Percentiles rank a stretch among this genome's conserved stretches.
Evolutionary conservation across 1,284 basidiomycete species (phyloP).

Genomic region (Trametes hirsuta): DNA sequence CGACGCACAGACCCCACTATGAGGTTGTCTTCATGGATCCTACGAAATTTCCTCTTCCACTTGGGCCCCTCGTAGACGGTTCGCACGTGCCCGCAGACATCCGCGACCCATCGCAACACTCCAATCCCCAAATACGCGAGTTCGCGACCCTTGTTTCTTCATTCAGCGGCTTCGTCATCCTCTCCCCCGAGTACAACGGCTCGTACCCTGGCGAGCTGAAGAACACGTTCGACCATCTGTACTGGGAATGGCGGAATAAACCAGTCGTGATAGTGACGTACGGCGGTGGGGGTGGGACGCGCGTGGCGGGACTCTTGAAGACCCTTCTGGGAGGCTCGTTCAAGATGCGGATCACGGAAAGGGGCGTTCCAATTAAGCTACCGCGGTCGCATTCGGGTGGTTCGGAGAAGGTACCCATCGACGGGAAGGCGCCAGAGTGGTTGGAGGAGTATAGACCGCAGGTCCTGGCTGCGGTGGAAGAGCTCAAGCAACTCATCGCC

Average conservation of each 20-base stretch:
- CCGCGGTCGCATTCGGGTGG: conserved; percentile 26
- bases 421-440: conserved; percentile 28
- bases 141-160: conserved; percentile 34
- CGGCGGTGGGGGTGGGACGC: conserved; percentile 29
- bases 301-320: conserved; percentile 26
- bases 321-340: conserved; percentile 26
- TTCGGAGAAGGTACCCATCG: conserved; percentile 20
- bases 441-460: conserved; percentile 25
- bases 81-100: conserved; percentile 30
- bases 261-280: conserved; percentile 34
- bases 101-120: conserved; percentile 29
- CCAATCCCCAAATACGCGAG: conserved; percentile 28
- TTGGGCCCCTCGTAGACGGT: conserved; percentile 34
- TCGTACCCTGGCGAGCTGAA: conserved; percentile 36
- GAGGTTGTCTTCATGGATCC: conserved; percentile 32
- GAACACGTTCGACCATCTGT: conserved; percentile 37
- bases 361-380: conserved; percentile 27
- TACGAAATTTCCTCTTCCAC: conserved; percentile 28
- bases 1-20: background rate
- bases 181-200: conserved; percentile 36
- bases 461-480: conserved; percentile 26
- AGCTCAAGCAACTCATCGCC: conserved; percentile 22
- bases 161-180: conserved; percentile 31
- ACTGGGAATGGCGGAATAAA: conserved; percentile 36
- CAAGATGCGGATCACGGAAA: conserved; percentile 28